A percentile compares a stretch with the other conserved stretches of the same genome.
These are phyloP conservation scores for Cystobasidiaceae sp. DNA, from an alignment of 1,284 basidiomycete species.

Conservation along the genomic window DNA sequence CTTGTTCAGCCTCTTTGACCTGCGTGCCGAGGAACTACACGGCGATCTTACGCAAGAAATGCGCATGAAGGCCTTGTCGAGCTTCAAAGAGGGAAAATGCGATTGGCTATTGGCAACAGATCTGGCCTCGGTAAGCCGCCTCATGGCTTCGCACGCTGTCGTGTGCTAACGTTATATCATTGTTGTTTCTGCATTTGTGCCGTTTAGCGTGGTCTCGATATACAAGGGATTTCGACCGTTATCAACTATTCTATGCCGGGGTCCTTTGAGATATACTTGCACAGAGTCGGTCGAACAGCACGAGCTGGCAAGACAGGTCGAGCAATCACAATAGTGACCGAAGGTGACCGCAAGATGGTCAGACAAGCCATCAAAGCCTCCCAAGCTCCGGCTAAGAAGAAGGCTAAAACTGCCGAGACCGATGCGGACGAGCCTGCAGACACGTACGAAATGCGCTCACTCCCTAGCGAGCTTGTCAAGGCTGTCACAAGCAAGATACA, in stretches of 20 bases:
- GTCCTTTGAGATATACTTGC: slow-evolving; percentile 87
- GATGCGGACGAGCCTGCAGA: slow-evolving; percentile 59
- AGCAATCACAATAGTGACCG: slow-evolving; percentile 91
- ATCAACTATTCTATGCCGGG: slow-evolving; percentile 94
- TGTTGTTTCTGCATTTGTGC: not conserved
- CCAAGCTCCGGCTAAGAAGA: not conserved
- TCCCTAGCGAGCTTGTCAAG: slow-evolving; percentile 71
- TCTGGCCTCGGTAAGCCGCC: slow-evolving; percentile 40
- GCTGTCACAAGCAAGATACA: slow-evolving; percentile 69
- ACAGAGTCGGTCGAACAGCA: slow-evolving; percentile 93
- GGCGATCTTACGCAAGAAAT: slow-evolving; percentile 92
- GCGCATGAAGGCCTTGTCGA: slow-evolving; percentile 77
- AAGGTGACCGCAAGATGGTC: slow-evolving; percentile 91
- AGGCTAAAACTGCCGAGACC: not conserved
- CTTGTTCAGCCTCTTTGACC: slow-evolving; percentile 78
- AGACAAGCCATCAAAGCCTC: slow-evolving; percentile 79
- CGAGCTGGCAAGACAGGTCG: slow-evolving; percentile 88
- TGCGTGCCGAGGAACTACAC: slow-evolving; percentile 87
- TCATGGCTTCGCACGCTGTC: not conserved
- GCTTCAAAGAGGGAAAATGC: slow-evolving; percentile 76
- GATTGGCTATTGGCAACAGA: slow-evolving; percentile 68
- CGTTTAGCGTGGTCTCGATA: slow-evolving; percentile 42
- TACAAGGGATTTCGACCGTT: slow-evolving; percentile 45
- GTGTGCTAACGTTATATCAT: not conserved
- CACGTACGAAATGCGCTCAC: slow-evolving; percentile 80